These are phyloP conservation scores for Bipolaris sorokiniana DNA, from an alignment of 2,329 filamentous ascomycete genomes.

Conservation along the genomic window DNA sequence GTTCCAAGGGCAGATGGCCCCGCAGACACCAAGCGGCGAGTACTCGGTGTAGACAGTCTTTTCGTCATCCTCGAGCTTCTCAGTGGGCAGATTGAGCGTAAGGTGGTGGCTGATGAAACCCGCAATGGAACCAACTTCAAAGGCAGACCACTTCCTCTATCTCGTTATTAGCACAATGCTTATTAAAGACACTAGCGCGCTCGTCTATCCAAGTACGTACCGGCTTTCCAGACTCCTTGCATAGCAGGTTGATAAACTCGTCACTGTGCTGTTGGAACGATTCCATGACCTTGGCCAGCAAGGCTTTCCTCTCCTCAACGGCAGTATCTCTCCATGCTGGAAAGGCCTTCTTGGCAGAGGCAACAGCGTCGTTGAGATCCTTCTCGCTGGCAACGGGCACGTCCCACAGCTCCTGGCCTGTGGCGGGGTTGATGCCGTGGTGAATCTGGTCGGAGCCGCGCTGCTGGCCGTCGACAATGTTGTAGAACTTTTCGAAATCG, in stretches of 20 bases:
- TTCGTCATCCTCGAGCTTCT: constrained; percentile 53
- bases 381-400: constrained; percentile 58
- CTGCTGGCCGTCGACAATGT: constrained; percentile 60
- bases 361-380: constrained; percentile 60
- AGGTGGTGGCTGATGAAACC: constrained; percentile 50
- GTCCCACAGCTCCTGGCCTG: constrained; percentile 56
- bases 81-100: constrained; percentile 44
- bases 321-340: constrained; percentile 53
- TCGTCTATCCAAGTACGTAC: constrained; percentile 20
- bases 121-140: constrained; percentile 48
- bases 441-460: constrained; percentile 51
- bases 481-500: constrained; percentile 56
- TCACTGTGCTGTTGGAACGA: constrained; percentile 35
- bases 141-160: constrained; percentile 50
- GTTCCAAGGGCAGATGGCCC: constrained; percentile 53
- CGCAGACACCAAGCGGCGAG: constrained; percentile 56
- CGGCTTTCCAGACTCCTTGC: constrained; percentile 48
- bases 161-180: constrained; percentile 12
- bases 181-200: too few relatives aligned
- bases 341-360: constrained; percentile 56
- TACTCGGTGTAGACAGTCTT: constrained; percentile 56
- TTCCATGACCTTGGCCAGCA: constrained; percentile 36
- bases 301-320: constrained; percentile 43
- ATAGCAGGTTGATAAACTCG: constrained; percentile 41
- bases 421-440: constrained; percentile 60